These are phyloP conservation scores for Thermomyces lanuginosus DNA, from an alignment of 2,329 filamentous ascomycete genomes.

Conservation along the genomic window DNA sequence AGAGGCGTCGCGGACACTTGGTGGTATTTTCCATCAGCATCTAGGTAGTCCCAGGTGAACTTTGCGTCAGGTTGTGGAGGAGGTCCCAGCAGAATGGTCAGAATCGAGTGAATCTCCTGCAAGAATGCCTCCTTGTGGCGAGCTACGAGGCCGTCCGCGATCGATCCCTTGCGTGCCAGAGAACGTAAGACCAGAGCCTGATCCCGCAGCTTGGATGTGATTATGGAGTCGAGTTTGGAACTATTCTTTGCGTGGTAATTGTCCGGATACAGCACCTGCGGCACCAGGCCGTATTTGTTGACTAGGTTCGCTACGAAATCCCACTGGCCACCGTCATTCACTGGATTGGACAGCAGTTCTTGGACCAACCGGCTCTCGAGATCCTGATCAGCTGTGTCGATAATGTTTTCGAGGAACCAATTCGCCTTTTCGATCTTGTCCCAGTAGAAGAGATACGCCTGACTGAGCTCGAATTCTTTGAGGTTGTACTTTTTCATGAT, in stretches of 20 bases:
- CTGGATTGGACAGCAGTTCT: constrained; percentile 48
- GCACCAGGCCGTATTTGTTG: constrained; percentile 74
- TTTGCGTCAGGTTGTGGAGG: constrained; percentile 51
- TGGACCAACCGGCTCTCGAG: constrained; percentile 60
- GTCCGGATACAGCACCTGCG: constrained; percentile 67
- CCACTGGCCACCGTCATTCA: constrained; percentile 76
- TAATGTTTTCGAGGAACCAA: constrained; percentile 71
- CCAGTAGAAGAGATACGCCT: constrained; percentile 81
- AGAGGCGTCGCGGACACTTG: constrained; percentile 49
- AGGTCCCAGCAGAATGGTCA: constrained; percentile 69
- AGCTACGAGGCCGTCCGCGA: constrained; percentile 26
- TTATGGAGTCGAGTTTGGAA: constrained; percentile 50
- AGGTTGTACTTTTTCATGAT: constrained; percentile 72
- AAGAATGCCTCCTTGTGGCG: constrained; percentile 56
- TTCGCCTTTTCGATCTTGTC: constrained; percentile 88
- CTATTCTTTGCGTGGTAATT: constrained; percentile 62
- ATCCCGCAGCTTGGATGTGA: constrained; percentile 78
- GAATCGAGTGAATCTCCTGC: constrained; percentile 59
- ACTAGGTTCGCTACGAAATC: constrained; percentile 83
- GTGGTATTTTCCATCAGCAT: constrained; percentile 49
- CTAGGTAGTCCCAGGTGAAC: constrained; percentile 70
- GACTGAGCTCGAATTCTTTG: constrained; percentile 66
- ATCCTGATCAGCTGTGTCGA: constrained; percentile 54
- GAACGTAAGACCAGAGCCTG: constrained; percentile 57
- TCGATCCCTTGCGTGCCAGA: constrained; percentile 29